phyloP scores from a whole-genome alignment of 768 basidiomycete species.

The Sutorius australiensis region DNA sequence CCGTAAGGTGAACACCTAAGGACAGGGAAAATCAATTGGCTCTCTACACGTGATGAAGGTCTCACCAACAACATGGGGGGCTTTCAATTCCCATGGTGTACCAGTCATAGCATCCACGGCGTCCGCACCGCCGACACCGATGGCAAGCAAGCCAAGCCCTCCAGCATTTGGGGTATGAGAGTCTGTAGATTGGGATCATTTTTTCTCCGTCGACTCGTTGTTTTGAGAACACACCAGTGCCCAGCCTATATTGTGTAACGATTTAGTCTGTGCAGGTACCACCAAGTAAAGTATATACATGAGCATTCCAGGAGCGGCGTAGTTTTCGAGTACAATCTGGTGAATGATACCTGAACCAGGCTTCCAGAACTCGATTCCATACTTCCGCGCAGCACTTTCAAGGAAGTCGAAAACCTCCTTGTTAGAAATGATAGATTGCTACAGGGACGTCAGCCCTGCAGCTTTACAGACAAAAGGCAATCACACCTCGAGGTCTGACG shows the following conservation, averaged over 20 bases:
- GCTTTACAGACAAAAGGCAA: neutral
- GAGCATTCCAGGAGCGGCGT: constrained; percentile 91
- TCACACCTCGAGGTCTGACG: constrained; percentile 82
- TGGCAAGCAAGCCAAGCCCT: constrained; percentile 92
- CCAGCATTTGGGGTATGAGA: constrained; percentile 99
- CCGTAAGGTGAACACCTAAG: constrained; percentile 82
- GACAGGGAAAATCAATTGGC: neutral
- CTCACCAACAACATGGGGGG: constrained; percentile 77
- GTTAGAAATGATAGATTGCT: constrained; percentile 85
- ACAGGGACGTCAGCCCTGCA: neutral
- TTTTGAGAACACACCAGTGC: constrained; percentile 56
- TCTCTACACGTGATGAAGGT: neutral
- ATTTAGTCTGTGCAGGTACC: neutral
- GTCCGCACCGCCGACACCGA: constrained; percentile 98
- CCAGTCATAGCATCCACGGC: constrained; percentile 98
- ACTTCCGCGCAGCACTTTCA: constrained; percentile 84
- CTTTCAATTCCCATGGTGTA: constrained; percentile 97
- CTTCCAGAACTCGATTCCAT: constrained; percentile 97
- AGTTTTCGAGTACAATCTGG: constrained; percentile 97
- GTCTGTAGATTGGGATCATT: constrained; percentile 44
- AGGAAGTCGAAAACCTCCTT: constrained; percentile 98
- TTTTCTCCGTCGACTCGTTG: neutral
- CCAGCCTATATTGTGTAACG: constrained; percentile 51
- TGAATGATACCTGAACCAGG: constrained; percentile 92
- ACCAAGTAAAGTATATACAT: constrained; percentile 50